These are phyloP conservation scores for Earliella scabrosa DNA, from an alignment of 1,284 basidiomycete genomes.

Conservation along the genomic window DNA sequence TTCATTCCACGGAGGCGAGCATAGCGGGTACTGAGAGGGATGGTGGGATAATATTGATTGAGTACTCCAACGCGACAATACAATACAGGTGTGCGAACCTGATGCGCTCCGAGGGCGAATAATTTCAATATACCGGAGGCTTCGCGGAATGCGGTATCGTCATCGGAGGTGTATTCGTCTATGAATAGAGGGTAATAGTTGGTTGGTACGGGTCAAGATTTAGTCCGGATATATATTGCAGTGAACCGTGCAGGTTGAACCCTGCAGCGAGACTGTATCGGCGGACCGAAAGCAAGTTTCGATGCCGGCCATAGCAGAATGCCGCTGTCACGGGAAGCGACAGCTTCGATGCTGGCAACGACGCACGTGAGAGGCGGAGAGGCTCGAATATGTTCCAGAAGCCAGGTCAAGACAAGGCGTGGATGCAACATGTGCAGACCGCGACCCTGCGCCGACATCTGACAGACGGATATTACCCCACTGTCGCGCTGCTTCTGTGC, in stretches of 20 bases:
- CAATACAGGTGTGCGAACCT: slow-evolving; percentile 42
- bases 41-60: not conserved
- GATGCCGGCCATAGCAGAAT: not conserved
- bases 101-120: slow-evolving; percentile 68
- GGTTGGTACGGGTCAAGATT: slow-evolving; percentile 6
- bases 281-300: not conserved
- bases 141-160: slow-evolving; percentile 43
- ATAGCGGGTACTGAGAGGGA: slow-evolving; percentile 57
- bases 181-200: not conserved
- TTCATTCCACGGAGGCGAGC: slow-evolving; percentile 58
- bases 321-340: not conserved
- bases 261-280: not conserved
- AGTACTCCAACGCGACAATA: not conserved
- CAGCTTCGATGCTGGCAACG: not conserved
- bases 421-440: not conserved
- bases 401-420: no score
- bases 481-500: no score
- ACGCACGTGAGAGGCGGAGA: not conserved
- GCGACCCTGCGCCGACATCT: not conserved
- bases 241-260: not conserved
- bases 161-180: slow-evolving; percentile 54
- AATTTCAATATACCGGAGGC: slow-evolving; percentile 58
- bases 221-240: not conserved
- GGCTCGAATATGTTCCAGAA: no score
- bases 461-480: no score